These are phyloP conservation scores for Fusarium sp. DNA, from an alignment of 2,329 filamentous ascomycete species.

Conservation along the genomic window DNA sequence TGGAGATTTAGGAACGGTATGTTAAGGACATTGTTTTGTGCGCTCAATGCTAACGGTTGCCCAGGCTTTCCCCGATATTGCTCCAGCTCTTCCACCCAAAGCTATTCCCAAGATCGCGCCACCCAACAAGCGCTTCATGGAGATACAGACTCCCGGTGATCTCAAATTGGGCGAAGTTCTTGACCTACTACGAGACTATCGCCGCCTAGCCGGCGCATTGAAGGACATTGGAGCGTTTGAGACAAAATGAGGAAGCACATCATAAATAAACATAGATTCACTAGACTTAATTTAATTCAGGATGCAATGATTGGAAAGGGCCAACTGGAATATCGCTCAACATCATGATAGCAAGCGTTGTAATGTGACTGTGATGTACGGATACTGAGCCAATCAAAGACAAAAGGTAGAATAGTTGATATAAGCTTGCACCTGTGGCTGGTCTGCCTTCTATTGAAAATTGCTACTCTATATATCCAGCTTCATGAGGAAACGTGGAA, in stretches of 20 bases:
- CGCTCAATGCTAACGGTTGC: conserved; percentile 7
- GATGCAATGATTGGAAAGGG: conserved; percentile 10
- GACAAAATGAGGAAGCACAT: conserved; percentile 49
- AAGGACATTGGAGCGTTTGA: conserved; percentile 73
- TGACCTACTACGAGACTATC: conserved; percentile 79
- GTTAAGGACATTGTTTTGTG: conserved; percentile 39
- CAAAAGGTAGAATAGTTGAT: neutral
- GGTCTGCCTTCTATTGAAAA: conserved; percentile 21
- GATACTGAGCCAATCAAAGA: neutral
- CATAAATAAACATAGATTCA: conserved; percentile 11
- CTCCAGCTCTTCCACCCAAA: conserved; percentile 66
- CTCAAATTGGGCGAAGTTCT: conserved; percentile 79
- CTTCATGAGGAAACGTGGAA: neutral
- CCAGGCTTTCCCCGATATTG: conserved; percentile 72
- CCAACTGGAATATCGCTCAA: neutral
- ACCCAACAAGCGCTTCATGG: conserved; percentile 79
- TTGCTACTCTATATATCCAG: conserved; percentile 14
- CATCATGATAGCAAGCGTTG: neutral
- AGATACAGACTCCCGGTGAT: conserved; percentile 76
- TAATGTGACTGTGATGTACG: neutral
- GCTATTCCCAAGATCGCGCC: conserved; percentile 69
- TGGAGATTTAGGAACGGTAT: conserved; percentile 69
- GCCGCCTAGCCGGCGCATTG: conserved; percentile 74
- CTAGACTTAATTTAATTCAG: conserved; percentile 26
- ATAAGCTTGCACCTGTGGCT: conserved; percentile 17